A percentile compares a stretch with the other conserved stretches of the same genome.
Evolutionary conservation across 2,329 filamentous ascomycete genomes (phyloP).

Genomic region (Aaosphaeria arxii): DNA sequence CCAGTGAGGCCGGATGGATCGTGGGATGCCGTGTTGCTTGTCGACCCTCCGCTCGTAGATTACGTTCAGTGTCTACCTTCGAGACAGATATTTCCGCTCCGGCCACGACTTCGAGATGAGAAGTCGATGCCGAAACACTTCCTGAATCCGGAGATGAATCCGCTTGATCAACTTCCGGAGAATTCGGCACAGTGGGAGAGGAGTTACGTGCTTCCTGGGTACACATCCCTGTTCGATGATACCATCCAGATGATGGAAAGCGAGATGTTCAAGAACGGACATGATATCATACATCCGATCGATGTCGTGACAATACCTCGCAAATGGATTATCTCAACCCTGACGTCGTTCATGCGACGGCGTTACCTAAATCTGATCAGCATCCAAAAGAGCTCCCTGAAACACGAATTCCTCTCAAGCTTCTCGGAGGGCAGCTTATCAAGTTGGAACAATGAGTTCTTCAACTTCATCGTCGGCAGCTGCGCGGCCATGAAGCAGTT

Average conservation of each 20-base stretch:
- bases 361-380: constrained; percentile 6
- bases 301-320: constrained; percentile 2
- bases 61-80: neutral
- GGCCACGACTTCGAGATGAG: constrained; percentile 1
- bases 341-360: constrained; percentile 5
- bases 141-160: constrained; percentile 3
- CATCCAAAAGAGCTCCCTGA: constrained; percentile 4
- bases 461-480: constrained; percentile 7
- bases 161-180: neutral
- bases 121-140: constrained; percentile 6
- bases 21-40: constrained; percentile 5
- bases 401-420: constrained; percentile 5
- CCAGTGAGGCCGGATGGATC: constrained; percentile 2
- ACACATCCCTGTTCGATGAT: constrained; percentile 7
- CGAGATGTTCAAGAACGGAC: neutral
- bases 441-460: constrained; percentile 4
- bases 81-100: constrained; percentile 1
- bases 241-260: neutral
- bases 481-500: constrained; percentile 7
- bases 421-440: constrained; percentile 6
- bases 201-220: neutral
- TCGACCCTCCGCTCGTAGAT: constrained; percentile 1
- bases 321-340: constrained; percentile 3
- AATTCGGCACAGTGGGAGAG: constrained; percentile 2
- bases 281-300: neutral